Evolutionary conservation across 2,329 filamentous ascomycete species (phyloP).

Genomic region (Tolypocladium paradoxum): DNA sequence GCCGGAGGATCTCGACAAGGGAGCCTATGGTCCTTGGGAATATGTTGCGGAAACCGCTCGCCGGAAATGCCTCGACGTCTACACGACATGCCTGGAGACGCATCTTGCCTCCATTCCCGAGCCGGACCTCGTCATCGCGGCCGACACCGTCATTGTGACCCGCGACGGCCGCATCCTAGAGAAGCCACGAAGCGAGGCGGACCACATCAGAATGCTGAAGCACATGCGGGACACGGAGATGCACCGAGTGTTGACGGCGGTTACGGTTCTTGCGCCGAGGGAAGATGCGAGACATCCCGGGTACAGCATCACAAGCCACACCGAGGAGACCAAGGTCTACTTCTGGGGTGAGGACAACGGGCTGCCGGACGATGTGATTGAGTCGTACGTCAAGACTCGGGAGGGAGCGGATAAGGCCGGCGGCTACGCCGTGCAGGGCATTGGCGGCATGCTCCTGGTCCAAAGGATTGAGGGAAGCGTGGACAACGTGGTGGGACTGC

Average conservation of each 20-base stretch:
- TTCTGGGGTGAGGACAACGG: conserved; percentile 58
- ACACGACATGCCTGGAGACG: conserved; percentile 33
- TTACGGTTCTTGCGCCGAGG: conserved; percentile 73
- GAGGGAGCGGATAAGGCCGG: conserved; percentile 96
- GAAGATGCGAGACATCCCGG: conserved; percentile 74
- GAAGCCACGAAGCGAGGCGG: conserved; percentile 73
- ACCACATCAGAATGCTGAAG: conserved; percentile 78
- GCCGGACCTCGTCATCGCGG: conserved; percentile 75
- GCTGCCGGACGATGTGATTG: conserved; percentile 67
- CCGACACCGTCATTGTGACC: conserved; percentile 82
- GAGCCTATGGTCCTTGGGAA: conserved; percentile 63
- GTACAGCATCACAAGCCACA: conserved; percentile 69
- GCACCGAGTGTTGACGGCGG: conserved; percentile 79
- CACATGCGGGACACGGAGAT: conserved; percentile 63
- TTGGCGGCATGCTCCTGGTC: conserved; percentile 75
- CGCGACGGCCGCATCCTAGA: conserved; percentile 70
- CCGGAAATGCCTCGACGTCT: conserved; percentile 71
- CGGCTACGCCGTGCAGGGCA: conserved; percentile 86
- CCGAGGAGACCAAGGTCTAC: conserved; percentile 85
- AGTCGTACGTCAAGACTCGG: conserved; percentile 67
- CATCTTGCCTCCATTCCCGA: conserved; percentile 43
- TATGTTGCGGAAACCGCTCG: conserved; percentile 84
- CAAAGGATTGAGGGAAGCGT: conserved; percentile 82
- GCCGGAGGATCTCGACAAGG: conserved; percentile 77
- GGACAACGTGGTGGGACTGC: conserved; percentile 91